phyloP scores from a whole-genome alignment of 768 basidiomycete species.

The Boletellus ananas region DNA sequence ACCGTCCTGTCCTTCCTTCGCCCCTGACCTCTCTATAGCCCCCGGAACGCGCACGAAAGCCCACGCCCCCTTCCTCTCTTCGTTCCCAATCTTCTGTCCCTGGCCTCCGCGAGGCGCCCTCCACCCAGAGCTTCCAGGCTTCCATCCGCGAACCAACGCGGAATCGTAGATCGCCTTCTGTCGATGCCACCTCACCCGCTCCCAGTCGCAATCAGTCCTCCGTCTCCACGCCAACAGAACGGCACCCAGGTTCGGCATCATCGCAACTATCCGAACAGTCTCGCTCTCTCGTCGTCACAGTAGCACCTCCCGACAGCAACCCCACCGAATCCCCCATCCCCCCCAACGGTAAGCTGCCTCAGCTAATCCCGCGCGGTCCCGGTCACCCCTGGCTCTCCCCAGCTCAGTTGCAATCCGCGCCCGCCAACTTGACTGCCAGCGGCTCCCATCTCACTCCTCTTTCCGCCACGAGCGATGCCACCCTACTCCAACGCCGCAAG shows the following conservation, averaged over 20 bases:
- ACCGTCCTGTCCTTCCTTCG: background rate
- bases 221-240: slow-evolving; percentile 20
- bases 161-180: no score
- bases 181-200: no score
- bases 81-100: slow-evolving; percentile 21
- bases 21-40: background rate
- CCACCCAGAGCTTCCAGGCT: slow-evolving; percentile 17
- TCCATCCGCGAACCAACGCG: slow-evolving; percentile 7
- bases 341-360: background rate
- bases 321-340: slow-evolving; percentile 7
- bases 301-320: slow-evolving; percentile 37
- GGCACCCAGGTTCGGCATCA: slow-evolving; percentile 9
- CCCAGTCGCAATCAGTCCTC: background rate
- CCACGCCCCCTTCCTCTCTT: slow-evolving; percentile 12
- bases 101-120: slow-evolving; percentile 25
- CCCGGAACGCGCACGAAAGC: background rate
- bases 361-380: background rate
- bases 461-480: background rate
- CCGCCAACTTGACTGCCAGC: slow-evolving; percentile 4
- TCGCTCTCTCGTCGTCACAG: slow-evolving; percentile 40
- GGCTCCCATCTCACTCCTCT: slow-evolving; percentile 15
- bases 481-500: slow-evolving; percentile 30
- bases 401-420: slow-evolving; percentile 15
- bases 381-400: background rate
- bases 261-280: slow-evolving; percentile 26